Evolutionary conservation across 495 filamentous ascomycete species (phyloP), one percentile per base, ranked within the genome.

Genomic region (Neurospora pannonica): DNA sequence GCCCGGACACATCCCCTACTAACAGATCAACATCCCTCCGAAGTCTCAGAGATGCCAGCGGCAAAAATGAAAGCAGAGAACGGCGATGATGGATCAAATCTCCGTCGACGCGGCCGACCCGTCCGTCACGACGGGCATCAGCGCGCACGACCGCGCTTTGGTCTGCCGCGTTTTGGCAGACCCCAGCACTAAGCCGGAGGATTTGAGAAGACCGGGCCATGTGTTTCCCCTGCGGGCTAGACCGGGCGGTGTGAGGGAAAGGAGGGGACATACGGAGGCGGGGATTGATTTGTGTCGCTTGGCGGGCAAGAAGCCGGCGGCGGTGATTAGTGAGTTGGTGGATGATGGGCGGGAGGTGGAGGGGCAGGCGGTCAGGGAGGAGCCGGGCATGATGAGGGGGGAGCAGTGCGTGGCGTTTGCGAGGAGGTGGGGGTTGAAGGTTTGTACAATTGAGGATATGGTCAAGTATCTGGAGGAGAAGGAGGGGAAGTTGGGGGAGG

Each of bases 371-470:
- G 76, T 91, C 31, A 79, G 81, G 11, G 86, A 86, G 21, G 89
- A 89, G 46, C 90, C 91, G 24, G 93, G 90, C 3, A 99, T 98
- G 96, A 92, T 98, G 93, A 84, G 94, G 76, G 88, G 94, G 74
- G 95, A 98, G 87, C 92, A 88, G 5, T 98, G 96, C 81, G 85
- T 99, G 79, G 87, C 83, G 39, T 99, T 99, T 87, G 97, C 94
- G 15, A 88, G 89, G 82, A 89, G 87, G 81, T 98, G 93, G 91
- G 94, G 94, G 11, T 83, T 98, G 75, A 95, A 91, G 84, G 94
- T 97, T 48, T 97, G 95, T 82, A 98, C 96, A 9, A 98, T 99
- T 83, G 95, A 94, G 80, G 94, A 93, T 81, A 83, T 99, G 83
- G 92, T 95, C 46, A 85, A 81, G 73, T 93, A 95, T 82, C 80